Evolutionary conservation across 1,284 basidiomycete genomes (phyloP), one percentile per base, ranked within the genome.

Genomic region (Pisolithus thermaeus): DNA sequence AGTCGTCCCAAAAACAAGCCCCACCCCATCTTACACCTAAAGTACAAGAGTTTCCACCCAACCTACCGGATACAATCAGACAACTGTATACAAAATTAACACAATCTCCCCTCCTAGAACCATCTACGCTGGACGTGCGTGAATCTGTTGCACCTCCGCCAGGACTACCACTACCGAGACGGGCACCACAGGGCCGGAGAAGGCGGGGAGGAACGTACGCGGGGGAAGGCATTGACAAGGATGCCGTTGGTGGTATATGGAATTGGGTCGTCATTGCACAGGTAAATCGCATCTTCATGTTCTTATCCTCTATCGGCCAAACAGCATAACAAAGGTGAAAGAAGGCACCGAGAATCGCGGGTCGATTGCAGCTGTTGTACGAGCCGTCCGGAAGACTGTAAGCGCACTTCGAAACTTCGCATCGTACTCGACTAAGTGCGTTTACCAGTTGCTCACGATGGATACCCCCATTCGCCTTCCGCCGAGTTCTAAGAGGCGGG

Each of bases 311-410:
- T n/a, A 12, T 49, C 25, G 1, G 39, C 8, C 32, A 23, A 55
- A 8, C 48, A 6, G 14, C 14, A 5, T 44, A 45, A 20, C 9
- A 25, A 52, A 88, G 84, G 85, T 90, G 49, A 90, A 87, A 63
- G 83, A 88, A 58, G 87, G 87, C 4, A 85, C 86, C n/a, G 87
- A 90, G 70, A 79, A 77, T 49, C 76, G 83, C 58, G 87, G 87
- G 16, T 78, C 81, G 1, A 81, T 90, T 50, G 85, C 89, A 61
- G 81, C 82, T 8, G 79, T 88, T 32, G 77, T 86, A 42, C 74
- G 85, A 47, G 64, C 78, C 16, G 77, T 88, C 22, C 73, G 87
- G 52, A 88, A 83, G 70, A 74, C 77, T 54, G 86, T 84, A 57
- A 52, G 80, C 71, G 40, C 27, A 7, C 11, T 27, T 28, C 25